Evolutionary conservation across 1,139 yeast species (phyloP), one percentile per base, ranked within the genome.

Genomic region (Yarrowia galli): DNA sequence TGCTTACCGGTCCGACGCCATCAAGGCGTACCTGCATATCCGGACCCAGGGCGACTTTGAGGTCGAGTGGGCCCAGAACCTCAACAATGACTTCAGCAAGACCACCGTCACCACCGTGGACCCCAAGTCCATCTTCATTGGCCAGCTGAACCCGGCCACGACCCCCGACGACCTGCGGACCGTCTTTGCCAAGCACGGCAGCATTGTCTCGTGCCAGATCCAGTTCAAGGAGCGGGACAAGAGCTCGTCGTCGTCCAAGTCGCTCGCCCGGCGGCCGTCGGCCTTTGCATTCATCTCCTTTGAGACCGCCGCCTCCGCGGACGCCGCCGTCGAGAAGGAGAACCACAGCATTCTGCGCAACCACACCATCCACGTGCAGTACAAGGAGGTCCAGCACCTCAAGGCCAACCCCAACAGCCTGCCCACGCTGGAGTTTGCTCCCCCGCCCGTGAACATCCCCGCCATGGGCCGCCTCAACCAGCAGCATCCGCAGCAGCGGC

Each of bases 1-100:
- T 79, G 92, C 87, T 1, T 92, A 85, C 75, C 85, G 98, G 65
- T 97, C 91, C 75, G 98, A 93, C 77, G 98, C 98, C 2, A 91
- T 92, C 65, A 83, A 89, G 73, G 97, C 97, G 0, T 92, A 86
- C 80, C 93, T 96, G 12, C 73, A 36, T n/a, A 48, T 61, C 28
- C 54, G 66, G 3, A 61, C 56, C 38, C 56, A 46, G 43, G 54
- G 56, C 15, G 66, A 64, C 35, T 48, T 35, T 36, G 53, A 54
- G 58, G 90, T 89, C 49, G 92, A 89, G 73, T 91, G 97, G 97
- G 92, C 96, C 0, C 93, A 90, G 78, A 92, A 92, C 75, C 82
- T 90, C 49, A 74, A 73, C 5, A 67, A 68, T 46, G 67, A 54
- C 65, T 56, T 67, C 75, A 74, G 61, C 56, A 54, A 42, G 67